A percentile compares a stretch with the other conserved stretches of the same genome.
These are phyloP conservation scores for Pseudonectria buxi DNA, from an alignment of 2,329 filamentous ascomycete species.

Conservation along the genomic window DNA sequence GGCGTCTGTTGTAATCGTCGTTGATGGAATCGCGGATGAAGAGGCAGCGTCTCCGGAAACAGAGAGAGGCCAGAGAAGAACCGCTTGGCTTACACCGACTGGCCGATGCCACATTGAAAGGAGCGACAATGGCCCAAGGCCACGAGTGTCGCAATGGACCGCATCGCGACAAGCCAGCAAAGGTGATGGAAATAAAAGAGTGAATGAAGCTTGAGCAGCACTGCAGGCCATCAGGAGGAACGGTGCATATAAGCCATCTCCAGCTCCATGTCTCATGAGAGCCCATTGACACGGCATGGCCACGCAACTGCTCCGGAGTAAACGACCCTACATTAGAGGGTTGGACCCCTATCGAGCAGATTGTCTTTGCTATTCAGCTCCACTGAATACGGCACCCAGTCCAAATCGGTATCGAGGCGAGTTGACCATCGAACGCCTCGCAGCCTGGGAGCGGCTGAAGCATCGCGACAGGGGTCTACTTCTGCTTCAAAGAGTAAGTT, in stretches of 20 bases:
- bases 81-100: conserved; percentile 9
- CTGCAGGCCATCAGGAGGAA: no score
- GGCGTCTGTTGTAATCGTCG: background rate
- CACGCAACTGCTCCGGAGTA: no score
- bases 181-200: conserved; percentile 1
- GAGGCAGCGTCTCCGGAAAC: no score
- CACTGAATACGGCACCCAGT: background rate
- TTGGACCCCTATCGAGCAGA: no score
- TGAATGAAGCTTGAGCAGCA: background rate
- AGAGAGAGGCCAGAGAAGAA: background rate
- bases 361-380: no score
- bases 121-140: conserved; percentile 6
- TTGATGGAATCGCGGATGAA: background rate
- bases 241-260: no score
- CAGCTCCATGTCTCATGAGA: background rate
- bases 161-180: conserved; percentile 9
- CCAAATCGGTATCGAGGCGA: conserved; percentile 2
- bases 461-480: background rate
- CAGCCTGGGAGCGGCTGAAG: background rate
- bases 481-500: no score
- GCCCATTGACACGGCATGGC: background rate
- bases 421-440: conserved; percentile 7
- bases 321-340: no score
- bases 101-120: conserved; percentile 3
- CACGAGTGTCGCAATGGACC: conserved; percentile 6